These are phyloP conservation scores for Pezicula neosporulosa DNA, from an alignment of 2,329 filamentous ascomycete species.

Conservation along the genomic window DNA sequence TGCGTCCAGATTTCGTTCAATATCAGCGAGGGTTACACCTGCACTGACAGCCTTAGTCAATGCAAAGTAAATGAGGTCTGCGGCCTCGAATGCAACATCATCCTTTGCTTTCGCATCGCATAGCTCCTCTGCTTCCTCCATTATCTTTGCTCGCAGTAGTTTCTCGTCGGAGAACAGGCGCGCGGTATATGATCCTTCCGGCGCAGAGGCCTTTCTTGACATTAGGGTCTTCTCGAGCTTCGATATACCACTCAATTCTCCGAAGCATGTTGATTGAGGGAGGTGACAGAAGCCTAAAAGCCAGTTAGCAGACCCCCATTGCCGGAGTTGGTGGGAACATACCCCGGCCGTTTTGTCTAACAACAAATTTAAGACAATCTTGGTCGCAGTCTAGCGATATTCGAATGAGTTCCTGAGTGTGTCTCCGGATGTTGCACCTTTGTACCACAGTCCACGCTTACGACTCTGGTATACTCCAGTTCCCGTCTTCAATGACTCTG, in stretches of 20 bases:
- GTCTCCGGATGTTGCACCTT: constrained; percentile 91
- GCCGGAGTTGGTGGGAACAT: constrained; percentile 14
- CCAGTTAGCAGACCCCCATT: constrained; percentile 7
- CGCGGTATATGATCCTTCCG: constrained; percentile 88
- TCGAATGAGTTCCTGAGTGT: constrained; percentile 84
- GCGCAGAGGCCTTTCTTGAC: constrained; percentile 77
- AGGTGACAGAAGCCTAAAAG: constrained; percentile 80
- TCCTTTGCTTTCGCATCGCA: constrained; percentile 80
- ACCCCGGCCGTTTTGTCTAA: constrained; percentile 80
- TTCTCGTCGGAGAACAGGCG: constrained; percentile 89
- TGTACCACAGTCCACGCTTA: constrained; percentile 94
- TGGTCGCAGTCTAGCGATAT: constrained; percentile 90
- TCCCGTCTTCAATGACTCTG: constrained; percentile 78
- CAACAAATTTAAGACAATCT: constrained; percentile 86
- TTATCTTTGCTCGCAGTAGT: constrained; percentile 89
- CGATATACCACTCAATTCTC: constrained; percentile 75
- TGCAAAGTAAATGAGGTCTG: constrained; percentile 94
- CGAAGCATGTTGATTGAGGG: constrained; percentile 89
- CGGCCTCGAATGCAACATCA: constrained; percentile 90
- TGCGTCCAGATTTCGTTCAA: constrained; percentile 87
- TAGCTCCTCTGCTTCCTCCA: constrained; percentile 96
- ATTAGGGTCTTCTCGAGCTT: constrained; percentile 84
- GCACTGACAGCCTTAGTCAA: constrained; percentile 83
- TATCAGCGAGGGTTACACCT: constrained; percentile 81
- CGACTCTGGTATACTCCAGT: constrained; percentile 89